These are phyloP conservation scores for Phytophthora palmivora DNA, from an alignment of 352 stramenopile genomes.

Conservation along the genomic window DNA sequence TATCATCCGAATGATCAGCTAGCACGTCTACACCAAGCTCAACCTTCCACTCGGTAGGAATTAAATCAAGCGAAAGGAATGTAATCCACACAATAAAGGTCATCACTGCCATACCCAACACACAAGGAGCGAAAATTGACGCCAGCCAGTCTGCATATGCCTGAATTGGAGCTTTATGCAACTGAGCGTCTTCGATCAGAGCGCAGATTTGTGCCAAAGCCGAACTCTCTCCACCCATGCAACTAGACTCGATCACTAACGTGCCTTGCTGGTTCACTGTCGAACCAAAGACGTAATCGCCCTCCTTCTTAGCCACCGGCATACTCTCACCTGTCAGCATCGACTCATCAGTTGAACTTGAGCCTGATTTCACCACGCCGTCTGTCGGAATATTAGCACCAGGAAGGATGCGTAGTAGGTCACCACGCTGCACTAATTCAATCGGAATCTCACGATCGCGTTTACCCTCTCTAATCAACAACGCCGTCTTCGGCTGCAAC, in stretches of 20 bases:
- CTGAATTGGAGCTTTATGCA: conserved; percentile 90
- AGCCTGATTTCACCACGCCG: conserved; percentile 76
- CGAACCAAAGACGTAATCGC: conserved; percentile 86
- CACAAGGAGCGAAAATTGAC: conserved; percentile 40
- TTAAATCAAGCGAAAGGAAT: conserved; percentile 16
- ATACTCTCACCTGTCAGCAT: conserved; percentile 91
- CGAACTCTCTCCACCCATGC: conserved; percentile 71
- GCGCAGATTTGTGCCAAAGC: conserved; percentile 81
- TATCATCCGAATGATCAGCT: conserved; percentile 65
- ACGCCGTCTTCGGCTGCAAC: conserved; percentile 80
- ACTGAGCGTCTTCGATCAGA: conserved; percentile 88
- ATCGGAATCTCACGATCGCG: conserved; percentile 79
- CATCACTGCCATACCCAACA: conserved; percentile 24
- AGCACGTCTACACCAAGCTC: conserved; percentile 52
- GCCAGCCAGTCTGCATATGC: conserved; percentile 70
- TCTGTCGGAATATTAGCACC: conserved; percentile 86
- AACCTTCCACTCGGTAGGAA: conserved; percentile 24
- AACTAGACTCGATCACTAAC: conserved; percentile 85
- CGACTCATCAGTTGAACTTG: conserved; percentile 77
- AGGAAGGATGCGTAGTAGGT: conserved; percentile 73
- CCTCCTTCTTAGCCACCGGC: conserved; percentile 79
- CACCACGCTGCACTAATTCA: conserved; percentile 84
- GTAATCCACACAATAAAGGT: conserved; percentile 30
- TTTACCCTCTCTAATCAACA: conserved; percentile 62
- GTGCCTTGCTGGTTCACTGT: conserved; percentile 88